These are phyloP conservation scores for Passiflora organensis DNA, from an alignment of 345 rosid species.

Conservation along the genomic window DNA sequence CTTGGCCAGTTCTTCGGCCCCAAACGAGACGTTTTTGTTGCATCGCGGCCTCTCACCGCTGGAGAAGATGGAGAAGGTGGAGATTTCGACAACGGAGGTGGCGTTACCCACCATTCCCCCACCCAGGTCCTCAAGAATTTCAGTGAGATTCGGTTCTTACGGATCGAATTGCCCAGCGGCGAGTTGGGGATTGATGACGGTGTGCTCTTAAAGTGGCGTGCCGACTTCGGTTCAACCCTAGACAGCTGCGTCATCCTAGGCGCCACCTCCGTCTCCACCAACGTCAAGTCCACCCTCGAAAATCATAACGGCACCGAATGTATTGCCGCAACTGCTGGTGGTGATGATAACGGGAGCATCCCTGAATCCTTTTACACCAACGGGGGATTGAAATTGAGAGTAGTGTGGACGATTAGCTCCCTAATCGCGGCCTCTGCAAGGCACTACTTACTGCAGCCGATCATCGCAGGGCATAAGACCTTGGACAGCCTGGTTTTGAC, in stretches of 20 bases:
- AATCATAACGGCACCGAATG: slow-evolving; percentile 17
- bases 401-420: slow-evolving; percentile 96
- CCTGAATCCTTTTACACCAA: slow-evolving; percentile 95
- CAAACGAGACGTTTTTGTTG: slow-evolving; percentile 20
- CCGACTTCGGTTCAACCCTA: slow-evolving; percentile 89
- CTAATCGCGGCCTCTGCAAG: slow-evolving; percentile 92
- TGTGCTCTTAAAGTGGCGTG: slow-evolving; percentile 80
- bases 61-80: slow-evolving; percentile 13
- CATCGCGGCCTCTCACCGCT: slow-evolving; percentile 25
- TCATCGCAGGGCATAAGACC: slow-evolving; percentile 79
- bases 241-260: slow-evolving; percentile 87
- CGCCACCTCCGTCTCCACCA: slow-evolving; percentile 56
- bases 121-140: slow-evolving; percentile 87
- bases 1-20: slow-evolving; percentile 60
- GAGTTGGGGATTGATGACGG: slow-evolving; percentile 90
- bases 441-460: slow-evolving; percentile 84
- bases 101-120: slow-evolving; percentile 86
- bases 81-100: slow-evolving; percentile 58
- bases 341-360: slow-evolving; percentile 78
- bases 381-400: slow-evolving; percentile 83
- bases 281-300: background rate
- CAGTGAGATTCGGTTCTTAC: slow-evolving; percentile 80
- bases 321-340: slow-evolving; percentile 21
- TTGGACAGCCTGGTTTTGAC: slow-evolving; percentile 76
- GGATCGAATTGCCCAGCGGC: slow-evolving; percentile 81